Conservation (phyloP, 1,284 basidiomycete genomes). For the Leccinum solheimii region DNA sequence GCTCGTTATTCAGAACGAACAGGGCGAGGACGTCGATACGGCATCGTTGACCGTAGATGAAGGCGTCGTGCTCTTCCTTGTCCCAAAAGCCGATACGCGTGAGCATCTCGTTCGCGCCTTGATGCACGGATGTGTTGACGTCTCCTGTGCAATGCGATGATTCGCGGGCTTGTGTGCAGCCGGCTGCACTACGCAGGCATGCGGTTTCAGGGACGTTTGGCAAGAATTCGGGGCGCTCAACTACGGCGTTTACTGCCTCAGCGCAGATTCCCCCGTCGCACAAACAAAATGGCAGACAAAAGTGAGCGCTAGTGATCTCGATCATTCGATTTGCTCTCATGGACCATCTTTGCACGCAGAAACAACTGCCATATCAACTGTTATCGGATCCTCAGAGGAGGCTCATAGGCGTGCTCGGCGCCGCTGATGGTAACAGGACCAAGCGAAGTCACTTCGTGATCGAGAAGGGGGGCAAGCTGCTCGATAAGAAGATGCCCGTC, state of each 20-base stretch:
- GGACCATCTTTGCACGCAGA: slow-evolving; percentile 43
- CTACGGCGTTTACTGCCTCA: slow-evolving; percentile 85
- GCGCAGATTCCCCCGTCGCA: slow-evolving; percentile 76
- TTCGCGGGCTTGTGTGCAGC: slow-evolving; percentile 43
- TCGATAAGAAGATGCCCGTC: slow-evolving; percentile 81
- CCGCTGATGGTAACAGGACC: slow-evolving; percentile 77
- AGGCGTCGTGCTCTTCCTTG: slow-evolving; percentile 81
- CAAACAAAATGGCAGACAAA: slow-evolving; percentile 85
- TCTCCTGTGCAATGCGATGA: background rate
- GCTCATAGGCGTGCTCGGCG: slow-evolving; percentile 82
- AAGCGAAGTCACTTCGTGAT: slow-evolving; percentile 91
- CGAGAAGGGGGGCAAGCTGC: slow-evolving; percentile 81
- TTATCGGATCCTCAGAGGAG: slow-evolving; percentile 84
- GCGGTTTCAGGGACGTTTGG: slow-evolving; percentile 83
- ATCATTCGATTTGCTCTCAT: too few relatives aligned
- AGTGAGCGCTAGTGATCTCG: slow-evolving; percentile 39
- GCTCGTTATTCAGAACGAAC: slow-evolving; percentile 77
- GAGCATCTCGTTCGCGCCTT: slow-evolving; percentile 32
- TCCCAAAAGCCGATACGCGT: slow-evolving; percentile 86
- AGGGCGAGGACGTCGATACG: slow-evolving; percentile 71
- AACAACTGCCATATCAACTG: slow-evolving; percentile 80
- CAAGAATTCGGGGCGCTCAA: slow-evolving; percentile 68
- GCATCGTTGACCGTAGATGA: slow-evolving; percentile 60
- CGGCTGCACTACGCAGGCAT: slow-evolving; percentile 88
- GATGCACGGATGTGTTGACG: background rate